phyloP scores from a whole-genome alignment of 1,139 yeast species.

The Blastobotrys arbuscula region DNA sequence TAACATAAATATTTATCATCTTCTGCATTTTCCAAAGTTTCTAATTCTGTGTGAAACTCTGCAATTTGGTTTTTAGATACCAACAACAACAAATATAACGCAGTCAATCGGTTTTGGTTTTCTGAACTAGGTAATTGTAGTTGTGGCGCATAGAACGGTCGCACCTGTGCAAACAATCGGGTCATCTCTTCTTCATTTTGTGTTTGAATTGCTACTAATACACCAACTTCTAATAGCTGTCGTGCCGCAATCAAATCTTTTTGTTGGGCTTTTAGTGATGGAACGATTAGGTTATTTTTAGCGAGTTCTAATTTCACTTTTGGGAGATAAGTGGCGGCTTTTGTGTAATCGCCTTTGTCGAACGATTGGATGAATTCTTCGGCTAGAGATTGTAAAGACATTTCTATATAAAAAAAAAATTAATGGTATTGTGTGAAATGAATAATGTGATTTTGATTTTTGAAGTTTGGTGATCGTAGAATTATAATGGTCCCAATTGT shows the following conservation, averaged over 20 bases:
- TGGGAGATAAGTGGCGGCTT: slow-evolving; percentile 58
- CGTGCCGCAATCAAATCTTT: slow-evolving; percentile 74
- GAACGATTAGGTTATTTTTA: slow-evolving; percentile 70
- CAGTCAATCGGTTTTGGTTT: slow-evolving; percentile 70
- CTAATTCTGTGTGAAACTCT: slow-evolving; percentile 84
- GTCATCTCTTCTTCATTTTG: slow-evolving; percentile 61
- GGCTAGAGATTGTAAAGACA: slow-evolving; percentile 39
- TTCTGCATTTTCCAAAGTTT: slow-evolving; percentile 60
- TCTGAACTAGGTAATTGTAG: slow-evolving; percentile 48
- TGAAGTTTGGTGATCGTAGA: too few species aligned
- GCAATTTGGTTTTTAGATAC: slow-evolving; percentile 81
- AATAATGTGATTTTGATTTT: too few species aligned
- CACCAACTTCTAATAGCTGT: slow-evolving; percentile 81
- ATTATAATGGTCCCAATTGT: too few species aligned
- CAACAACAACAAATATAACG: slow-evolving; percentile 68
- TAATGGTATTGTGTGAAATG: too few species aligned
- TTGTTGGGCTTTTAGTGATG: slow-evolving; percentile 43
- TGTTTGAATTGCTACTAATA: slow-evolving; percentile 63
- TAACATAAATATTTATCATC: slow-evolving; percentile 59
- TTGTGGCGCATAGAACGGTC: slow-evolving; percentile 58
- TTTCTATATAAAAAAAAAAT: too few species aligned
- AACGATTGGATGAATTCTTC: slow-evolving; percentile 61
- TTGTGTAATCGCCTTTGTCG: slow-evolving; percentile 52
- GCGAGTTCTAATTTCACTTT: slow-evolving; percentile 75
- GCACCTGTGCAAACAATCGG: slow-evolving; percentile 67